Evolutionary conservation across 2,329 filamentous ascomycete species (phyloP).

Genomic region (Basipetospora chlamydospora): DNA sequence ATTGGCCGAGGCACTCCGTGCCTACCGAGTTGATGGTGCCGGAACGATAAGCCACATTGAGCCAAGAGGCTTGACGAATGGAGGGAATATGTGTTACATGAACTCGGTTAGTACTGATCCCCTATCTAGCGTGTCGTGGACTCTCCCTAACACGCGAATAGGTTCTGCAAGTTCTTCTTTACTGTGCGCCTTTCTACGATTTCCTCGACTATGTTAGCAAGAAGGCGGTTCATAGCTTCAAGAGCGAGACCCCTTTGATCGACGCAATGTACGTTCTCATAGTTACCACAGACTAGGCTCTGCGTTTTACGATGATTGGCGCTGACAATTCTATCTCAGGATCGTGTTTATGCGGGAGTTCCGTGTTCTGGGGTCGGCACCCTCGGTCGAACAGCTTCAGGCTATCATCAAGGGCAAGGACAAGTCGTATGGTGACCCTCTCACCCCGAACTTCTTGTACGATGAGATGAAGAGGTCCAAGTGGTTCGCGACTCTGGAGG

Average conservation of each 20-base stretch:
- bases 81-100: conserved; percentile 99
- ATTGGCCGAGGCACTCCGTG: conserved; percentile 61
- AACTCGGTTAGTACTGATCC: conserved; percentile 61
- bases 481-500: conserved; percentile 83
- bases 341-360: conserved; percentile 96
- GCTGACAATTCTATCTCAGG: conserved; percentile 29
- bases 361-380: conserved; percentile 66
- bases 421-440: conserved; percentile 76
- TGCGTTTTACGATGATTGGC: too few species aligned
- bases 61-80: conserved; percentile 86
- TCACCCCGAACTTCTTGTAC: conserved; percentile 91
- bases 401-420: conserved; percentile 66
- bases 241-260: conserved; percentile 83
- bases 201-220: conserved; percentile 81
- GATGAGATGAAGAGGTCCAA: conserved; percentile 77
- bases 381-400: conserved; percentile 57
- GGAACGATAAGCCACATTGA: conserved; percentile 71
- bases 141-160: conserved; percentile 27
- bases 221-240: conserved; percentile 78
- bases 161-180: conserved; percentile 91
- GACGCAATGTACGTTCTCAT: conserved; percentile 83
- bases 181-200: conserved; percentile 85
- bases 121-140: neutral
- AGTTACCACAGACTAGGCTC: too few species aligned
- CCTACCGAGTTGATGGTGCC: conserved; percentile 52